Evolutionary conservation across 2,329 filamentous ascomycete genomes (phyloP).

Genomic region (Fusarium brevicatenulatum): DNA sequence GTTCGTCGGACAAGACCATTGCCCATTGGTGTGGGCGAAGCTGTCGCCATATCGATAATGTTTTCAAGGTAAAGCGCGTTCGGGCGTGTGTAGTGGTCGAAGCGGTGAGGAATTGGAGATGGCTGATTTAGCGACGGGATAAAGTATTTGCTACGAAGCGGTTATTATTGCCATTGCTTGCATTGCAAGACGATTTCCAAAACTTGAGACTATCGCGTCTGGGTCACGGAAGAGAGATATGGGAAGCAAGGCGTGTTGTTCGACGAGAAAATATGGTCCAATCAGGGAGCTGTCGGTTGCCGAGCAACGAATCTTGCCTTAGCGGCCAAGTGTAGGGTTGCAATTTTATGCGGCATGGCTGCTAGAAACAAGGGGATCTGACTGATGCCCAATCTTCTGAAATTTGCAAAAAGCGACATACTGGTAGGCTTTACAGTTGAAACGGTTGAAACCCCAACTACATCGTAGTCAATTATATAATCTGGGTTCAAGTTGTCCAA

Average conservation of each 20-base stretch:
- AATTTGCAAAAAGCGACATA: not conserved
- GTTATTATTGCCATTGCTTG: slow-evolving; percentile 51
- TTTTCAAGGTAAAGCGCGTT: slow-evolving; percentile 36
- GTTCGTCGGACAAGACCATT: slow-evolving; percentile 62
- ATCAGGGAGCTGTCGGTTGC: slow-evolving; percentile 47
- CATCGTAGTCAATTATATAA: not conserved
- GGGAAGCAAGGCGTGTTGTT: slow-evolving; percentile 44
- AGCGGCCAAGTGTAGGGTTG: slow-evolving; percentile 23
- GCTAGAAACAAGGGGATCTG: not conserved
- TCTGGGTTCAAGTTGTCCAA: not conserved
- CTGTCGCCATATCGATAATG: slow-evolving; percentile 58
- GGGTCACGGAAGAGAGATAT: slow-evolving; percentile 36
- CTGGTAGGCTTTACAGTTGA: not conserved
- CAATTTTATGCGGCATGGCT: slow-evolving; percentile 17
- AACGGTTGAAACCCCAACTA: not conserved
- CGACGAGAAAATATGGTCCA: slow-evolving; percentile 40
- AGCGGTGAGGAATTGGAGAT: slow-evolving; percentile 32
- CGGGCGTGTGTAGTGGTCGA: slow-evolving; percentile 20
- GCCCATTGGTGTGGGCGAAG: slow-evolving; percentile 66
- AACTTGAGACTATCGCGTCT: slow-evolving; percentile 52
- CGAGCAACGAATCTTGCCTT: slow-evolving; percentile 44
- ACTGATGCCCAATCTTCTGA: not conserved
- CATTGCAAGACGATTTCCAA: slow-evolving; percentile 46
- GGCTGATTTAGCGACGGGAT: slow-evolving; percentile 29
- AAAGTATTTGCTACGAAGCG: slow-evolving; percentile 55